A percentile compares a stretch with the other conserved stretches of the same genome.
phyloP scores from a whole-genome alignment of 108 stramenopile species.

The Cyclotella kingstonii region DNA sequence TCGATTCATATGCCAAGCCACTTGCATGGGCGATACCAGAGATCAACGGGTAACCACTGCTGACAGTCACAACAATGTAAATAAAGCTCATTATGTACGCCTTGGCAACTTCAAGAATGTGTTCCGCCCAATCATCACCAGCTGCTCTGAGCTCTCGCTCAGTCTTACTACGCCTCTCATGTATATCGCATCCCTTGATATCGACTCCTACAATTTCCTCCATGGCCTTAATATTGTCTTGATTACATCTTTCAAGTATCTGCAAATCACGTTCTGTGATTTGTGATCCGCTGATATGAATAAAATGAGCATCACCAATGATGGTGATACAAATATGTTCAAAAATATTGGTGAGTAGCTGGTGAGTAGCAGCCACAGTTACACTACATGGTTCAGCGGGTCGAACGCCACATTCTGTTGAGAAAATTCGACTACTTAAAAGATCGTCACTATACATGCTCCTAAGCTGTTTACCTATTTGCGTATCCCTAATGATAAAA shows the following conservation, averaged over 20 bases:
- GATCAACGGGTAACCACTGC: slow-evolving; percentile 37
- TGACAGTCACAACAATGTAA: slow-evolving; percentile 44
- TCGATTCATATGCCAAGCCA: slow-evolving; percentile 26
- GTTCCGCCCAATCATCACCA: slow-evolving; percentile 49
- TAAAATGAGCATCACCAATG: slow-evolving; percentile 36
- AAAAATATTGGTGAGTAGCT: slow-evolving; percentile 49
- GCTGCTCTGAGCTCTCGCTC: slow-evolving; percentile 37
- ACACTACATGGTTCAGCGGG: slow-evolving; percentile 56
- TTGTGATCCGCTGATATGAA: slow-evolving; percentile 36
- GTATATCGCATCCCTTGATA: slow-evolving; percentile 23
- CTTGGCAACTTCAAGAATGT: slow-evolving; percentile 29
- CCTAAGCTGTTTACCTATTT: slow-evolving; percentile 49
- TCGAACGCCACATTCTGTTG: slow-evolving; percentile 45
- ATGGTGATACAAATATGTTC: slow-evolving; percentile 46
- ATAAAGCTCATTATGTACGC: slow-evolving; percentile 50
- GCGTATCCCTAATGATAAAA: slow-evolving; percentile 29
- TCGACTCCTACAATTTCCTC: slow-evolving; percentile 50
- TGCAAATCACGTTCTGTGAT: slow-evolving; percentile 42
- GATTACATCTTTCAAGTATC: slow-evolving; percentile 43
- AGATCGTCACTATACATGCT: slow-evolving; percentile 49
- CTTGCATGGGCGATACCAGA: slow-evolving; percentile 31
- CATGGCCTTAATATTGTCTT: slow-evolving; percentile 40
- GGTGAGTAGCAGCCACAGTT: slow-evolving; percentile 47
- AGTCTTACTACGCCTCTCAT: slow-evolving; percentile 27
- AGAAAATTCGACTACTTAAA: slow-evolving; percentile 40